These are phyloP conservation scores for Aaosphaeria pasadenensis DNA, from an alignment of 2,329 filamentous ascomycete genomes.

Conservation along the genomic window DNA sequence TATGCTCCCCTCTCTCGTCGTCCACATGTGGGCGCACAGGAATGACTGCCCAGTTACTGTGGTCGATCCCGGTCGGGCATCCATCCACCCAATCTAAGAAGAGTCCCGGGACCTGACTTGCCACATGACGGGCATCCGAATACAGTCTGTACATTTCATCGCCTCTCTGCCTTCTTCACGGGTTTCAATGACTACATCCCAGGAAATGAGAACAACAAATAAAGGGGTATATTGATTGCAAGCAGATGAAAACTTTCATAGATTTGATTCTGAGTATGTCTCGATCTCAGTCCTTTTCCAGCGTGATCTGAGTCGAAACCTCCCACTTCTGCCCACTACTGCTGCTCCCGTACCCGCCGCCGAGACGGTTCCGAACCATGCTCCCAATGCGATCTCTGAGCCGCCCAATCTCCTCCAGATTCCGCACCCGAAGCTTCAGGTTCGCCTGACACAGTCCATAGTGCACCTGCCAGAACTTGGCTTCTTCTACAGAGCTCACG, in stretches of 20 bases:
- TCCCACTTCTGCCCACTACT: slow-evolving; percentile 79
- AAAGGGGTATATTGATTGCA: not conserved
- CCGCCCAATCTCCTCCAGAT: slow-evolving; percentile 63
- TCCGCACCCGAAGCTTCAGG: slow-evolving; percentile 71
- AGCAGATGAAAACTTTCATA: not conserved
- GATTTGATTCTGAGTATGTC: not conserved
- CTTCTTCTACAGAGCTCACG: slow-evolving; percentile 78
- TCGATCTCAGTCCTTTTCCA: slow-evolving; percentile 43
- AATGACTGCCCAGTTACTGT: too few relatives aligned
- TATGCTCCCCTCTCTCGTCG: too few relatives aligned
- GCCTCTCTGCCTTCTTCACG: not conserved
- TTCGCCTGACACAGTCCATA: slow-evolving; percentile 97
- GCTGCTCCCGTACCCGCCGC: slow-evolving; percentile 80
- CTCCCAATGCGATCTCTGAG: slow-evolving; percentile 73
- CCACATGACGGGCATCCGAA: too few relatives aligned
- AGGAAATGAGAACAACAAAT: not conserved
- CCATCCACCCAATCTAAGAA: too few relatives aligned
- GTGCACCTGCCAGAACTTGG: slow-evolving; percentile 97
- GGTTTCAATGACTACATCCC: not conserved
- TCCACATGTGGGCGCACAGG: too few relatives aligned
- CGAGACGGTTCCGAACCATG: slow-evolving; percentile 79
- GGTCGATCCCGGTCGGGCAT: too few relatives aligned
- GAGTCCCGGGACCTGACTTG: too few relatives aligned
- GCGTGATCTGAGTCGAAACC: slow-evolving; percentile 77
- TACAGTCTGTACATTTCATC: too few relatives aligned